phyloP scores from a whole-genome alignment of 2,329 filamentous ascomycete genomes.

The Penicillium sp. region DNA sequence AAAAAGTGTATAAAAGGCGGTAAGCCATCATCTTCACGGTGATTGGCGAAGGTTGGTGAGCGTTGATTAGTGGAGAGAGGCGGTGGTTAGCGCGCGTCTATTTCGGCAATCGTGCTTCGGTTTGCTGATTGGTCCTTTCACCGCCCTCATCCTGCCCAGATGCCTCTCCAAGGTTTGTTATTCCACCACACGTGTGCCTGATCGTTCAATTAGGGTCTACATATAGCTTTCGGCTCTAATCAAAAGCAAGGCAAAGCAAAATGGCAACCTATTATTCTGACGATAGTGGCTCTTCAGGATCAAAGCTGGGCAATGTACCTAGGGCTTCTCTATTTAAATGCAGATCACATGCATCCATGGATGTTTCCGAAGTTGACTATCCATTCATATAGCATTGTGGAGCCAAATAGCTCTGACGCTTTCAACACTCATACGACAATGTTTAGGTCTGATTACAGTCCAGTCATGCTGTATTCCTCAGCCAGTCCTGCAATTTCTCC shows the following conservation, averaged over 20 bases:
- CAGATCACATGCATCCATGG: background rate
- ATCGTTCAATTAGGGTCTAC: background rate
- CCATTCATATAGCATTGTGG: background rate
- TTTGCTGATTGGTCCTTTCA: background rate
- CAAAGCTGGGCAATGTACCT: too few relatives aligned
- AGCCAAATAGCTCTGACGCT: background rate
- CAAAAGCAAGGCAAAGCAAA: background rate
- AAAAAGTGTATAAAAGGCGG: slow-evolving; percentile 30
- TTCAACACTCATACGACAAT: background rate
- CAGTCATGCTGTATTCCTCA: slow-evolving; percentile 4
- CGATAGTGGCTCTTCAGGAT: background rate
- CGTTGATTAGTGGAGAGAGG: background rate
- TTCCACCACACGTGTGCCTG: background rate
- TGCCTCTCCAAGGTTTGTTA: too few relatives aligned
- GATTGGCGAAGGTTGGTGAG: slow-evolving; percentile 22
- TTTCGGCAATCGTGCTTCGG: background rate
- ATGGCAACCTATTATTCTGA: background rate
- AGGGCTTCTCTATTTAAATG: background rate
- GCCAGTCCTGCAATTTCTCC: slow-evolving; percentile 1
- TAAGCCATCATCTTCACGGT: slow-evolving; percentile 2
- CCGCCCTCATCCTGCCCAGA: background rate
- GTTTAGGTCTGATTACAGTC: background rate
- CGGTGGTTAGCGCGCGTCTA: background rate
- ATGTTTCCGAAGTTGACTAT: background rate
- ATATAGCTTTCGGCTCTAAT: too few relatives aligned